These are phyloP conservation scores for Sugiyamaella pinicola DNA, from an alignment of 1,139 yeast genomes.

Conservation along the genomic window DNA sequence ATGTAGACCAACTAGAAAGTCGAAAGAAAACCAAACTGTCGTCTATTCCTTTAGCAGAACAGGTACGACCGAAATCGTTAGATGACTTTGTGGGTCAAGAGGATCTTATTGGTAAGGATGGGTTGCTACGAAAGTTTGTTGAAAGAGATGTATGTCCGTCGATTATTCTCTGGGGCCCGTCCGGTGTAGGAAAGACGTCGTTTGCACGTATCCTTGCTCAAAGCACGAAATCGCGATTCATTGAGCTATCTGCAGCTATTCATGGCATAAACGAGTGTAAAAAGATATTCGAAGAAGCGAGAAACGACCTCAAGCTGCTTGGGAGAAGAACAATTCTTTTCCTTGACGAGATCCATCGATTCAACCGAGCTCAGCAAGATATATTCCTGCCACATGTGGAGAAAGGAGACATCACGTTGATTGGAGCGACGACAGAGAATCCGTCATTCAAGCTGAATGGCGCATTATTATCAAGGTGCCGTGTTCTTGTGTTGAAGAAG, in stretches of 20 bases:
- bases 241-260: constrained; percentile 86
- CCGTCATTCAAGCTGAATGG: constrained; percentile 90
- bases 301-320: constrained; percentile 64
- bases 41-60: constrained; percentile 72
- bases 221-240: constrained; percentile 59
- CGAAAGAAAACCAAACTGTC: constrained; percentile 10
- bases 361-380: constrained; percentile 89
- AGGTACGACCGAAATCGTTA: constrained; percentile 71
- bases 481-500: constrained; percentile 78
- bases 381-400: constrained; percentile 54
- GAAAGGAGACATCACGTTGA: constrained; percentile 47
- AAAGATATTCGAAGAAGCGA: constrained; percentile 72
- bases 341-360: constrained; percentile 91
- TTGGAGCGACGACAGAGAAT: constrained; percentile 82
- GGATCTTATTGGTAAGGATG: constrained; percentile 73
- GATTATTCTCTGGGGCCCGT: constrained; percentile 91
- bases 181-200: constrained; percentile 94
- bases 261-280: constrained; percentile 72
- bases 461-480: constrained; percentile 84
- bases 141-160: constrained; percentile 66
- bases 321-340: constrained; percentile 76
- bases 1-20: background rate
- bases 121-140: constrained; percentile 70
- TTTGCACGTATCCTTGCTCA: constrained; percentile 61
- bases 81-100: constrained; percentile 86